Conservation (phyloP, 768 basidiomycete species). For the Mycena filopes region DNA sequence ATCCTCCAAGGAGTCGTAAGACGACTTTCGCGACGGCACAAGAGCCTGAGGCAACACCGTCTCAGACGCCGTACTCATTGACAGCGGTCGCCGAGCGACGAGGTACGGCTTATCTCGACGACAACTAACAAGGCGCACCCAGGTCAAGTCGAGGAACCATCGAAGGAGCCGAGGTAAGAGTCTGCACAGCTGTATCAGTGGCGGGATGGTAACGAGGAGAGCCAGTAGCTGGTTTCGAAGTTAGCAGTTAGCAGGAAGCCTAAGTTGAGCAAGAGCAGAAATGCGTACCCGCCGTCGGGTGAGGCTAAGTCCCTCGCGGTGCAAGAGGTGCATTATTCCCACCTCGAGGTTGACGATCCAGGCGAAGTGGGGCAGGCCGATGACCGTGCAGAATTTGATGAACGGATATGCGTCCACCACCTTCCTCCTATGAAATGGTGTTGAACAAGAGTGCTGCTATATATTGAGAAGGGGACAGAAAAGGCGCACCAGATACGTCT, state of each 20-base stretch:
- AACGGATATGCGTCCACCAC: slow-evolving; percentile 26
- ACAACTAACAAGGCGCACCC: too few relatives aligned
- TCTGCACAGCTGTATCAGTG: slow-evolving; percentile 22
- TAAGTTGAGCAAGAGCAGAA: too few relatives aligned
- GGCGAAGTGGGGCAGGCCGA: slow-evolving; percentile 6
- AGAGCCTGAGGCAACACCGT: too few relatives aligned
- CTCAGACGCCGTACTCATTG: too few relatives aligned
- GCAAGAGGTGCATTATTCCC: background rate
- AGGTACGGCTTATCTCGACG: slow-evolving; percentile 18
- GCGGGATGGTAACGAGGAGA: slow-evolving; percentile 26
- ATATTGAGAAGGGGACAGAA: too few relatives aligned
- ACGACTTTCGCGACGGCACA: too few relatives aligned
- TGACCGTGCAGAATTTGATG: slow-evolving; percentile 24
- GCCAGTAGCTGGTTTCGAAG: slow-evolving; percentile 19
- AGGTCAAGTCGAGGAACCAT: slow-evolving; percentile 23
- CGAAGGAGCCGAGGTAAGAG: slow-evolving; percentile 10
- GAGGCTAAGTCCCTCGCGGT: slow-evolving; percentile 2
- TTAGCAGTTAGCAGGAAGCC: background rate
- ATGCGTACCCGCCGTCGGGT: slow-evolving; percentile 24
- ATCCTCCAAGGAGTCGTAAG: too few relatives aligned
- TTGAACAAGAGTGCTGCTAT: background rate
- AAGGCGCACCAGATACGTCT: slow-evolving; percentile 4
- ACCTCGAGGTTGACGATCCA: slow-evolving; percentile 27
- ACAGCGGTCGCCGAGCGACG: too few relatives aligned
- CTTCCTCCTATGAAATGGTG: slow-evolving; percentile 20